Evolutionary conservation across 805 yeast species (phyloP), one percentile per base, ranked within the genome.

Genomic region (Tetrapisispora arboricola): DNA sequence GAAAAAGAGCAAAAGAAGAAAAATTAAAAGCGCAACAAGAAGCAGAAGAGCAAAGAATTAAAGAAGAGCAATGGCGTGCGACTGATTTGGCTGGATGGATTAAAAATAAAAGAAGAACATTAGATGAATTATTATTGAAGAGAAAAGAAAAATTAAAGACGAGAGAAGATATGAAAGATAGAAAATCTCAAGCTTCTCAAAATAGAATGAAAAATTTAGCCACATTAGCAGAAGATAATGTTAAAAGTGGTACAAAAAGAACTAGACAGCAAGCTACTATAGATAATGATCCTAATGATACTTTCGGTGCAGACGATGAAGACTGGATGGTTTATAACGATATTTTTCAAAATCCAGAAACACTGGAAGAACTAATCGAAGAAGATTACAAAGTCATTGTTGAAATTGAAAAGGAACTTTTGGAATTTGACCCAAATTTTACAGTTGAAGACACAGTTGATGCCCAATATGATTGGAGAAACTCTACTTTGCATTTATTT

Each of bases 241-340:
- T 64, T 16, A 70, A 71, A 13, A 58, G 53, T 9, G 54, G 59
- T 4, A 58, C 71, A 7, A 68, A 72, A 38, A 67, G 76, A 24
- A 72, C 70, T 29, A 68, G 81, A 52, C 73, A 69, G 6, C 75
- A 72, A 49, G 75, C 79, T 0, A 76, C 87, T 1, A 80, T 84
- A 26, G 95, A 85, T 54, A 85, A 84, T 49, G 96, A 86, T 58
- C 94, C 94, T 13, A 85, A 78, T 52, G 97, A 90, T 61, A 84
- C 88, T 0, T 88, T 90, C 62, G 97, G 96, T 42, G 88, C 95
- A 2, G 79, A 86, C 54, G 97, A 90, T 57, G 95, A 84, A 42
- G 98, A 92, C 61, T 90, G 96, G 96, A 76, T 82, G 18, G 79
- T 86, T 15, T 90, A 90, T 58, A 73, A 92, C 51, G 92, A 85